Conservation (phyloP, 768 basidiomycete species). For the Lentinula aciculospora region DNA sequence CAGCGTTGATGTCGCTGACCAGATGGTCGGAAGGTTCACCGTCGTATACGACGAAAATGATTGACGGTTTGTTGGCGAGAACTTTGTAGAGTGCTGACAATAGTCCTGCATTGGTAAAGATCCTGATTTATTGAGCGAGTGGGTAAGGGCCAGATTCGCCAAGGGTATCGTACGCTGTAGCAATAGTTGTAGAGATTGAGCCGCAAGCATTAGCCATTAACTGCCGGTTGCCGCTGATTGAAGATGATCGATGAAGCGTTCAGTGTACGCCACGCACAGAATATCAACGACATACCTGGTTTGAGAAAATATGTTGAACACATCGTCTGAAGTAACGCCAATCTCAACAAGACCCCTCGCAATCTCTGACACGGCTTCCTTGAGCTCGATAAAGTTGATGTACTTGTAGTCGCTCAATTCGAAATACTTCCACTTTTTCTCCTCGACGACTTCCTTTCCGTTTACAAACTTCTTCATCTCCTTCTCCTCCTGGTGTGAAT, state of each 20-base stretch:
- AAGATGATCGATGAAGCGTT: too few relatives aligned
- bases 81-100: slow-evolving; percentile 74
- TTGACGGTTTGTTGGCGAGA: slow-evolving; percentile 62
- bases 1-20: slow-evolving; percentile 52
- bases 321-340: slow-evolving; percentile 59
- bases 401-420: slow-evolving; percentile 88
- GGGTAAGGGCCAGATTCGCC: slow-evolving; percentile 82
- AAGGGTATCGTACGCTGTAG: slow-evolving; percentile 95
- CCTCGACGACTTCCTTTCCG: slow-evolving; percentile 80
- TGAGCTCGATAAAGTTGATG: slow-evolving; percentile 66
- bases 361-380: slow-evolving; percentile 57
- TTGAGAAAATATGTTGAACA: slow-evolving; percentile 87
- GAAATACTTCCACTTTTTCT: slow-evolving; percentile 96
- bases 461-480: slow-evolving; percentile 78
- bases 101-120: slow-evolving; percentile 92
- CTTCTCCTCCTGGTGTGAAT: slow-evolving; percentile 89
- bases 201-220: slow-evolving; percentile 79
- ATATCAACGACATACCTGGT: slow-evolving; percentile 57
- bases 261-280: slow-evolving; percentile 1
- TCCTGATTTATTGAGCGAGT: slow-evolving; percentile 77
- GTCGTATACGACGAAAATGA: slow-evolving; percentile 84
- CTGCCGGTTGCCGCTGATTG: slow-evolving; percentile 76
- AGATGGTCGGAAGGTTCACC: slow-evolving; percentile 51
- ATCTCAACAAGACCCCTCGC: slow-evolving; percentile 70
- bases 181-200: slow-evolving; percentile 73